A percentile compares a stretch with the other conserved stretches of the same genome.
Conservation (phyloP, 495 filamentous ascomycete genomes). For the Viridothelium virens region DNA sequence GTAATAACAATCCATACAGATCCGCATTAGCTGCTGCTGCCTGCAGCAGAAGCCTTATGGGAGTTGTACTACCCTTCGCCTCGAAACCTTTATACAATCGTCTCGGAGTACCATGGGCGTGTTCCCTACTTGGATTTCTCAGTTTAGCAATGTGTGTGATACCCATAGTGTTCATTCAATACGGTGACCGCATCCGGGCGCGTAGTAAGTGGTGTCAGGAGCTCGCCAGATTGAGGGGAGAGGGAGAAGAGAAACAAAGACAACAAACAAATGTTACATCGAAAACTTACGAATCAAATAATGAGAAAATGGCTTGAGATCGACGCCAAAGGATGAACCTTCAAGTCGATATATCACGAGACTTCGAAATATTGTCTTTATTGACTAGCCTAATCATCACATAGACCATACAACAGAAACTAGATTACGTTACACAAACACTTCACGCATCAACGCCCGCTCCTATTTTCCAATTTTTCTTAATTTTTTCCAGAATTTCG, state of each 20-base stretch:
- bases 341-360: background rate
- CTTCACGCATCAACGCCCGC: no score
- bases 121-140: conserved; percentile 35
- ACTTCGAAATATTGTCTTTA: background rate
- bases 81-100: conserved; percentile 34
- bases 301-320: background rate
- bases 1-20: background rate
- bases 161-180: conserved; percentile 37
- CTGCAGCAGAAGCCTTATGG: conserved; percentile 53
- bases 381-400: background rate
- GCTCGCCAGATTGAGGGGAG: conserved; percentile 28
- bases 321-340: background rate
- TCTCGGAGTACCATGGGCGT: conserved; percentile 37
- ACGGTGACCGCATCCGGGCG: conserved; percentile 30
- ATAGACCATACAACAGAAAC: no score
- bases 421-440: no score
- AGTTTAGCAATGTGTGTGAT: conserved; percentile 32
- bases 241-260: conserved; percentile 24
- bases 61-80: conserved; percentile 50
- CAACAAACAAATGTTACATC: conserved; percentile 4
- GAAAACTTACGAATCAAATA: background rate
- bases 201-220: conserved; percentile 39
- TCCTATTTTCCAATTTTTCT: no score
- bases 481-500: no score
- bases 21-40: conserved; percentile 57